Evolutionary conservation across 106 monocot species (phyloP), one percentile per base, ranked within the genome.

Genomic region (Hemerocallis citrina): DNA sequence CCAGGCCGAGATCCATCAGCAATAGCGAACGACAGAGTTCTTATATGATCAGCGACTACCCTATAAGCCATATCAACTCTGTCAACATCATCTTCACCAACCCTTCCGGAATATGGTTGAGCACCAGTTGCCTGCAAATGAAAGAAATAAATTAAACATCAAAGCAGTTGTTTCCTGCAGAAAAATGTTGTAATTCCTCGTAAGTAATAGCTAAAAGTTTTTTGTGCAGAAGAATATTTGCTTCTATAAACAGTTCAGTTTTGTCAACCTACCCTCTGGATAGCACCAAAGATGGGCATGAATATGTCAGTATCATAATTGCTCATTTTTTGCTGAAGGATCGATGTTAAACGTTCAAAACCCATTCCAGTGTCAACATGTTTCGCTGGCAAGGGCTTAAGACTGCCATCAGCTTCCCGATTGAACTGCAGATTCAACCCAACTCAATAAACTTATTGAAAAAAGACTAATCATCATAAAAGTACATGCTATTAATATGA

Each of bases 281-380:
- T 95, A 32, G 83, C 90, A 60, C 74, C 81, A 74, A 95, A 90
- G 63, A 95, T 78, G 9, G 89, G 90, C 74, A 74, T 42, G 61
- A 95, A 95, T 38, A 95, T 65, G 74, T 95, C 94, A 20, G 94
- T 90, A 57, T 95, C 95, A 75, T 95, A 95, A 61, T 90, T 90
- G 81, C 95, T 95, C 90, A 86, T 81, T 67, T 89, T 95, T 22
- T 77, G 75, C 59, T 95, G 95, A 56, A 95, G 90, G 47, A 95
- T 81, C 25, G 86, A 94, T 49, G 94, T 86, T 68, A 94, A 64
- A 5, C 94, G 70, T 57, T 94, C 94, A 74, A 90, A 90, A 3
- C 90, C 90, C 95, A 95, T 57, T 27, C 95, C 95, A 30, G 95
- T 95, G 51, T 90, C 90, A 52, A 95, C 95, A 79, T 95, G 95